Base-by-base conservation (phyloP, 192 early-diverging fungal species). In the Podila epigama region DNA sequence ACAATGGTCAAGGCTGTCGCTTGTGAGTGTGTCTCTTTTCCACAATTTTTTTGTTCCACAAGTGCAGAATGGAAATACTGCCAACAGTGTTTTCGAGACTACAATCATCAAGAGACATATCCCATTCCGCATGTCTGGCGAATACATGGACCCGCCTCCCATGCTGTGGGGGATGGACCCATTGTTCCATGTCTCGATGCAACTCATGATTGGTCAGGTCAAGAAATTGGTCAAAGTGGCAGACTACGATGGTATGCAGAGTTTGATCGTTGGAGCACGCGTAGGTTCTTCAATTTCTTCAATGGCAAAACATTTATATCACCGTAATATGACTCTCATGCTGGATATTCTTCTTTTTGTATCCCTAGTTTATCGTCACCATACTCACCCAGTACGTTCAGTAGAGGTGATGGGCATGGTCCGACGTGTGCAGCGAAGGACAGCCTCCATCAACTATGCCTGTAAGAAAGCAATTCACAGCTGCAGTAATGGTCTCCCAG, bases 111-210 rank as follows among this genome's bases (percentile, higher is more conserved):
- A n/a, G n/a, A n/a, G n/a, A n/a, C n/a, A n/a, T n/a, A n/a, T n/a
- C n/a, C n/a, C n/a, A n/a, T n/a, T n/a, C n/a, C n/a, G n/a, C n/a
- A n/a, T n/a, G n/a, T n/a, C n/a, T n/a, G n/a, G n/a, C n/a, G 40
- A 41, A 5, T 28, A 22, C 28, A 77, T 77, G 73, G 44, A 39
- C 20, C 54, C 25, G 13, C 73, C 73, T 40, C 35, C 34, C 40
- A 59, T 63, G 40, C 56, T 68, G n/a, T 77, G 73, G 73, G 73
- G 73, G 37, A 36, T 77, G 66, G 73, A 77, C 51, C 73, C 73
- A 44, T 57, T 77, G 13, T 51, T 68, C 42, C 73, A 77, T 68
- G 61, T 64, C 0, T 60, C 58, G 27, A 15, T 77, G 51, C 65
- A 77, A 39, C 56, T 77, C 31, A 68, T 77, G 73, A 68, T 77